These are phyloP conservation scores for Lentithecium fluviatile DNA, from an alignment of 495 filamentous ascomycete species.

Conservation along the genomic window DNA sequence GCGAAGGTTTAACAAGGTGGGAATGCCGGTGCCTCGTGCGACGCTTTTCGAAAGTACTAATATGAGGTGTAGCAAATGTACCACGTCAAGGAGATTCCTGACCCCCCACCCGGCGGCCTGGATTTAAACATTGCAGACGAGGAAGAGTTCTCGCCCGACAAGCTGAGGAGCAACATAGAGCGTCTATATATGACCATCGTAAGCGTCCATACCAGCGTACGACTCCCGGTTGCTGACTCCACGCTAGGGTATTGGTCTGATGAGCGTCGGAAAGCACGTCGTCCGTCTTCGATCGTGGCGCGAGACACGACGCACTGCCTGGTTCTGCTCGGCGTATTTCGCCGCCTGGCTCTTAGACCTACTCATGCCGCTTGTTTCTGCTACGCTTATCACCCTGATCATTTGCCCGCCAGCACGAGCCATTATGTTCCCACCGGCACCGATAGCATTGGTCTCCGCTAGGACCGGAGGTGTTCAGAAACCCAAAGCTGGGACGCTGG, in stretches of 20 bases:
- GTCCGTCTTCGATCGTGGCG: slow-evolving; percentile 76
- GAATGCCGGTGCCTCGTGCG: background rate
- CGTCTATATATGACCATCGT: slow-evolving; percentile 77
- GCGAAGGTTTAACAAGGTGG: slow-evolving; percentile 80
- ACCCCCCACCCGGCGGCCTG: slow-evolving; percentile 57
- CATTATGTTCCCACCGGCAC: slow-evolving; percentile 72
- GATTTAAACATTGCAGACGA: slow-evolving; percentile 79
- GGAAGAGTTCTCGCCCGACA: slow-evolving; percentile 84
- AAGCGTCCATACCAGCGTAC: slow-evolving; percentile 9
- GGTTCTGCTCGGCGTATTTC: slow-evolving; percentile 69
- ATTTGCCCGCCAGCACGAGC: slow-evolving; percentile 62
- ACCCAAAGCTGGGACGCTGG: slow-evolving; percentile 66
- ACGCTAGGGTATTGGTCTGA: slow-evolving; percentile 57
- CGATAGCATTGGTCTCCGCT: slow-evolving; percentile 62
- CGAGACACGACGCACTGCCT: slow-evolving; percentile 65
- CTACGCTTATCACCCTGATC: slow-evolving; percentile 63
- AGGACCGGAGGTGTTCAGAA: slow-evolving; percentile 66
- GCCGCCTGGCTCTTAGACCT: slow-evolving; percentile 73
- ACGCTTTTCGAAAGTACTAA: background rate
- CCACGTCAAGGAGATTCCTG: slow-evolving; percentile 69
- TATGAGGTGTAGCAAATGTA: slow-evolving; percentile 69
- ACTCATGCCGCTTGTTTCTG: slow-evolving; percentile 60
- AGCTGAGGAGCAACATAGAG: slow-evolving; percentile 76
- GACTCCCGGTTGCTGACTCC: background rate
- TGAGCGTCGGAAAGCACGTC: slow-evolving; percentile 69